Evolutionary conservation across 805 yeast genomes (phyloP), one percentile per base, ranked within the genome.

Genomic region (Kuraishia borneana): DNA sequence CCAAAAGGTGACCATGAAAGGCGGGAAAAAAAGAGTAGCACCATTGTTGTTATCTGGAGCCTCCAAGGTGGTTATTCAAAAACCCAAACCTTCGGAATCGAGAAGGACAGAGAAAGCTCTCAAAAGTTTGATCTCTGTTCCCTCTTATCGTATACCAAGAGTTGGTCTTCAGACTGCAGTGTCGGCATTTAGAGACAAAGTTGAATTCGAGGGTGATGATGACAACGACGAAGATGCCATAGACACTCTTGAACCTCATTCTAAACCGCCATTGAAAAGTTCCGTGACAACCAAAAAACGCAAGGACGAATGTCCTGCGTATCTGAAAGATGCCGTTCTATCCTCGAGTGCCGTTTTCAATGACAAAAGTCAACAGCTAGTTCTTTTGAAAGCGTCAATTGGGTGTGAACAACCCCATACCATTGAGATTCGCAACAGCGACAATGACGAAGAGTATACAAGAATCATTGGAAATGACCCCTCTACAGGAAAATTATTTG

Each of bases 1-100:
- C 51, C 69, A 76, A 56, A 56, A 68, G 36, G 68, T 77, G 1
- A 68, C 82, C 2, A 66, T 82, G 4, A 81, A 83, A 44, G 77
- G 79, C 26, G 92, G 92, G 3, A 75, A 73, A 46, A 82, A 81
- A 44, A 57, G 92, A 43, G 85, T 83, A 2, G 70, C 83, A 1
- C 94, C 92, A 4, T 62, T 76, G 17, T 53, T 81, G 10, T 65
- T 81, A 3, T 73, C 88, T 1, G 50, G 62, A 1, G 47, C 70
- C 1, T 50, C 65, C 12, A 16, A 12, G 38, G 6, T 28, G 22
- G 8, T 6, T 27, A 8, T 20, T 22, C 16, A 3, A 43, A 46
- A 14, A 48, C 53, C 19, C 44, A 56, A 6, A 32, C 40, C 28
- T 38, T 16, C 31, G 42, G 22, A 39, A 44, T 33, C 30, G 4